phyloP scores from a whole-genome alignment of 2,329 filamentous ascomycete species.

The Volutella citrinella region DNA sequence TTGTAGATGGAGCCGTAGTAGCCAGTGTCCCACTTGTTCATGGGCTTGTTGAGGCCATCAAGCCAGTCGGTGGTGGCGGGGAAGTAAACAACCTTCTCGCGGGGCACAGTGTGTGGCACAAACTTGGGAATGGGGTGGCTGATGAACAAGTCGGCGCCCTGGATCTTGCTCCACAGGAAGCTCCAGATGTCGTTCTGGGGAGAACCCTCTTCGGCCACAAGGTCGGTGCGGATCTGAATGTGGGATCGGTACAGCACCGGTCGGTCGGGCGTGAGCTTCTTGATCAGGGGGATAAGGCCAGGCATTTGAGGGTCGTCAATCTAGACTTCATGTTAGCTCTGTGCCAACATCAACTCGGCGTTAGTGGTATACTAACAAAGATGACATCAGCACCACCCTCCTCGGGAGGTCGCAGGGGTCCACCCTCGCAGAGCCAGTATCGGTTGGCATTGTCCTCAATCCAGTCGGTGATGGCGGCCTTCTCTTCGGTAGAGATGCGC shows the following conservation, averaged over 20 bases:
- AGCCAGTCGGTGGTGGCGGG: constrained; percentile 83
- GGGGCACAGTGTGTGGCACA: constrained; percentile 66
- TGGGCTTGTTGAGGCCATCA: constrained; percentile 75
- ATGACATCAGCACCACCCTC: constrained; percentile 75
- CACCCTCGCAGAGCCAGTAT: constrained; percentile 69
- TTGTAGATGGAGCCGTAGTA: constrained; percentile 78
- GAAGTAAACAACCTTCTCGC: constrained; percentile 67
- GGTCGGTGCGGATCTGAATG: constrained; percentile 76
- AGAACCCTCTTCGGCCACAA: constrained; percentile 59
- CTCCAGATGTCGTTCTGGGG: constrained; percentile 73
- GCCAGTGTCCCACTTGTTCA: constrained; percentile 66
- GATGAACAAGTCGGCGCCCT: constrained; percentile 73
- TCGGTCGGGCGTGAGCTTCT: constrained; percentile 65
- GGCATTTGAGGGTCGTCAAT: constrained; percentile 88
- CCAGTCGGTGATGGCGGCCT: constrained; percentile 66
- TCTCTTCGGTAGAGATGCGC: constrained; percentile 61
- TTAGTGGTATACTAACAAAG: constrained; percentile 55
- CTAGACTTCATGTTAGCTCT: constrained; percentile 28
- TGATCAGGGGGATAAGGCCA: constrained; percentile 71
- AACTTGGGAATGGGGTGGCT: constrained; percentile 77
- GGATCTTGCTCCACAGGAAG: constrained; percentile 70
- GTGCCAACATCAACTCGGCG: no score
- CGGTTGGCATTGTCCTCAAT: constrained; percentile 68
- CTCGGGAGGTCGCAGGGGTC: constrained; percentile 61
- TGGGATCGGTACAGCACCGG: constrained; percentile 80